phyloP scores from a whole-genome alignment of 192 early-diverging fungal genomes.

The Gigaspora rosea region DNA sequence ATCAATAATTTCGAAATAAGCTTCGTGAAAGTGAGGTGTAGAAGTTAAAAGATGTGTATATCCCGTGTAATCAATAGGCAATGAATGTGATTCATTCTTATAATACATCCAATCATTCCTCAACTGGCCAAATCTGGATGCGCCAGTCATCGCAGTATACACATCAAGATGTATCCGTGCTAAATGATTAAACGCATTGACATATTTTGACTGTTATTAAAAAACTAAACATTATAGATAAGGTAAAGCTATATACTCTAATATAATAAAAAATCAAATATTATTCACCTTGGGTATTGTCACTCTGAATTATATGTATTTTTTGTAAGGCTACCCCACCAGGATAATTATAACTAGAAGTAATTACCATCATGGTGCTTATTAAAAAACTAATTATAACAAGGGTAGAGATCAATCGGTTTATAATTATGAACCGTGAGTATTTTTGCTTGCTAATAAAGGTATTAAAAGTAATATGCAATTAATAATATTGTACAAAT shows the following conservation, averaged over 20 bases:
- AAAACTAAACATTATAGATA: not conserved
- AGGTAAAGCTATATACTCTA: not conserved
- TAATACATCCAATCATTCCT: conserved; percentile 62
- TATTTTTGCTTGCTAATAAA: not conserved
- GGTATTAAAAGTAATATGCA: too few species aligned
- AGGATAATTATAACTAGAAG: conserved; percentile 86
- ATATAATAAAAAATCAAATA: not conserved
- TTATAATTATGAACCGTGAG: not conserved
- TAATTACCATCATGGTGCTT: conserved; percentile 45
- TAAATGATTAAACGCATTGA: conserved; percentile 31
- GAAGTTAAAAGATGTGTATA: conserved; percentile 60
- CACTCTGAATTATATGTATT: conserved; percentile 55
- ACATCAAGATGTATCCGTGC: conserved; percentile 69
- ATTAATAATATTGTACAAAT: not conserved
- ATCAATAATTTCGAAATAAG: conserved; percentile 41
- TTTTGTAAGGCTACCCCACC: conserved; percentile 75
- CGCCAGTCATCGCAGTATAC: conserved; percentile 80
- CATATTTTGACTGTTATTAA: not conserved
- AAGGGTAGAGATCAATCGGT: conserved; percentile 33
- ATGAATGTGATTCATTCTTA: conserved; percentile 63
- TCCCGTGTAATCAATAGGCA: conserved; percentile 43
- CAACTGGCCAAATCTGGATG: conserved; percentile 71
- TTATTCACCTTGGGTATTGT: conserved; percentile 31
- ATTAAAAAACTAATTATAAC: conserved; percentile 35
- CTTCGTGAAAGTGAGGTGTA: conserved; percentile 41